These are phyloP conservation scores for Gaultheria prostrata DNA, from an alignment of 148 eudicot genomes.

Conservation along the genomic window DNA sequence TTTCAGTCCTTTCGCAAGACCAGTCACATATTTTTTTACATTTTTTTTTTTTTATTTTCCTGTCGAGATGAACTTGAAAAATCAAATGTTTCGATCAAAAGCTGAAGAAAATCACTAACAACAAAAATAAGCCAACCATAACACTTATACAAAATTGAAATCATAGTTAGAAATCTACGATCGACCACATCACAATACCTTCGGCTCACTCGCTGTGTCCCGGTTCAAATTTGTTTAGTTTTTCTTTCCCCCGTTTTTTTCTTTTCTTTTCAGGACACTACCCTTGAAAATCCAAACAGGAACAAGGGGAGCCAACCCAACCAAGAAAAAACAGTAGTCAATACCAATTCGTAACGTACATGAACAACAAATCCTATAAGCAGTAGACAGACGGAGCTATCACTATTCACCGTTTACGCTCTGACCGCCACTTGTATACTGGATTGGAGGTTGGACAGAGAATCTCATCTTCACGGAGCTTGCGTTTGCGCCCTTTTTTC, in stretches of 20 bases:
- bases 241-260: neutral
- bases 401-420: conserved; percentile 39
- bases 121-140: neutral
- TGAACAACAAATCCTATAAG: neutral
- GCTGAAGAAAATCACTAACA: neutral
- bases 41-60: too few relatives aligned
- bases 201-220: neutral
- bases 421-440: conserved; percentile 51
- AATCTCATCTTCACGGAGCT: conserved; percentile 79
- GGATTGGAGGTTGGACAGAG: conserved; percentile 55
- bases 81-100: neutral
- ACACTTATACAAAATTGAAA: neutral
- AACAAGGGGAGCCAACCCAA: neutral
- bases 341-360: neutral
- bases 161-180: neutral
- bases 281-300: neutral
- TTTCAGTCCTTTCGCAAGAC: neutral
- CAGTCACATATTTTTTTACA: too few relatives aligned
- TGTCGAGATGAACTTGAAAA: neutral
- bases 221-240: neutral
- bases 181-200: neutral
- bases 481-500: conserved; percentile 90
- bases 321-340: neutral
- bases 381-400: neutral
- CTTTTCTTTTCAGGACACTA: neutral